Percentiles rank a stretch among this genome's conserved stretches.
phyloP scores from a whole-genome alignment of 2,329 filamentous ascomycete genomes.

The Paecilomyces formosus region DNA sequence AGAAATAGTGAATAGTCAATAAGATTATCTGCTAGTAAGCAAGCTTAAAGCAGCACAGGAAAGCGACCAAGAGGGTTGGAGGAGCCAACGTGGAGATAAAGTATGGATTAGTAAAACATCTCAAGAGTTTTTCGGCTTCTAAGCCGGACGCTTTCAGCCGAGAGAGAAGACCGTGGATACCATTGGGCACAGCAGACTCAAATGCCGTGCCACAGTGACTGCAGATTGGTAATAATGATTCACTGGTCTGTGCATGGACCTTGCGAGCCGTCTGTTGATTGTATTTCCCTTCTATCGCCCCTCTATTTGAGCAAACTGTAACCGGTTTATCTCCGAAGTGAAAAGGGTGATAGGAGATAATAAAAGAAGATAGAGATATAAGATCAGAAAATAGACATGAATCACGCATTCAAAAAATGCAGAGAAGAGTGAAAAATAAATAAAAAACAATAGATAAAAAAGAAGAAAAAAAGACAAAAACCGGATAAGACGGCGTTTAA shows the following conservation, averaged over 20 bases:
- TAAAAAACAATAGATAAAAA: neutral
- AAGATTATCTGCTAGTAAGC: slow-evolving; percentile 6
- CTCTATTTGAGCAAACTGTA: no score
- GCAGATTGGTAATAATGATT: neutral
- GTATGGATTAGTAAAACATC: neutral
- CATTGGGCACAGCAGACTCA: neutral
- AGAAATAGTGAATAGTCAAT: no score
- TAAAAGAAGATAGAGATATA: neutral
- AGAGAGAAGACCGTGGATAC: neutral
- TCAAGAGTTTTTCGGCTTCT: neutral
- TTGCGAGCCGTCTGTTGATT: neutral
- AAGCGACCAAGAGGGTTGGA: slow-evolving; percentile 8
- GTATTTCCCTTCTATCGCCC: neutral
- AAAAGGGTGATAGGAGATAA: neutral
- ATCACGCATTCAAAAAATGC: neutral
- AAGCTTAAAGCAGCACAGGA: slow-evolving; percentile 2
- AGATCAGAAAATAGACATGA: neutral
- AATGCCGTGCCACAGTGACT: neutral
- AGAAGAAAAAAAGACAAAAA: neutral
- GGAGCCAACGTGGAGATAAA: slow-evolving; percentile 2
- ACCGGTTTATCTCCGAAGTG: neutral
- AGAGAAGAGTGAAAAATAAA: no score
- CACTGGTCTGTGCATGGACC: neutral
- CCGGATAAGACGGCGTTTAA: neutral
- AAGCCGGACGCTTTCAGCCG: neutral